Conservation (phyloP, 2,329 filamentous ascomycete genomes). For the Curvularia verruculosa region DNA sequence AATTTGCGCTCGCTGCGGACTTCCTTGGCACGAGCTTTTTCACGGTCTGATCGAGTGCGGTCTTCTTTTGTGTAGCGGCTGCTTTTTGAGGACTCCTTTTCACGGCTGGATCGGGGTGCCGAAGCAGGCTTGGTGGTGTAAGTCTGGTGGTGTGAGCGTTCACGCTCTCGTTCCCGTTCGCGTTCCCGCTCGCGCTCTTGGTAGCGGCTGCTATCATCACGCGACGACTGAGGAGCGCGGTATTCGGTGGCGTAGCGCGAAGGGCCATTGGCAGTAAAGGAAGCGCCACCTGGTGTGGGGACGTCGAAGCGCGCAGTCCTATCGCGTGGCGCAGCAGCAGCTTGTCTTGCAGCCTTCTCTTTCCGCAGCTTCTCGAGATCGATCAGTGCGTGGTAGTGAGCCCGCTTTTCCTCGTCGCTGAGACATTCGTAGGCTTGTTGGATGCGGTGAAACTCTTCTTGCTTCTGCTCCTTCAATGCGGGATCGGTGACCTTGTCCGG, state of each 20-base stretch:
- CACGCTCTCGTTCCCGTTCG: constrained; percentile 29
- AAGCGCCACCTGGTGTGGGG: constrained; percentile 37
- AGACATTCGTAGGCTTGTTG: constrained; percentile 93
- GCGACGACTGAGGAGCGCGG: constrained; percentile 32
- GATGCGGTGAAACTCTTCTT: constrained; percentile 88
- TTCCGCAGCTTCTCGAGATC: constrained; percentile 69
- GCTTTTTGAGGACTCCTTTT: constrained; percentile 36
- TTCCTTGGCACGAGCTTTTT: constrained; percentile 50
- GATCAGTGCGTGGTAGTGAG: constrained; percentile 78
- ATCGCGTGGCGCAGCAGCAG: constrained; percentile 31
- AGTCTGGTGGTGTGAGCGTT: constrained; percentile 46
- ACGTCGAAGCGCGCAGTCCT: constrained; percentile 45
- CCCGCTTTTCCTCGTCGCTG: constrained; percentile 73
- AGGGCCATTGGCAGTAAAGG: constrained; percentile 24
- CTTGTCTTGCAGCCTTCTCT: constrained; percentile 55
- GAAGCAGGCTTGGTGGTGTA: constrained; percentile 39
- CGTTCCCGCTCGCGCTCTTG: constrained; percentile 41
- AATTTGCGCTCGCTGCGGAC: constrained; percentile 49
- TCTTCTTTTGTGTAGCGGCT: constrained; percentile 43
- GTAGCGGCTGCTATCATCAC: constrained; percentile 46
- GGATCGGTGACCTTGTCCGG: constrained; percentile 89
- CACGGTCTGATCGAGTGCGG: constrained; percentile 48
- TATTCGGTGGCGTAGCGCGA: constrained; percentile 43
- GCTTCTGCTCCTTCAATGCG: constrained; percentile 75
- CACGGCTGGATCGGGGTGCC: constrained; percentile 34